Percentiles rank a stretch among this genome's conserved stretches.
These are phyloP conservation scores for Staphylotrichum tortipilum DNA, from an alignment of 495 filamentous ascomycete species.

Conservation along the genomic window DNA sequence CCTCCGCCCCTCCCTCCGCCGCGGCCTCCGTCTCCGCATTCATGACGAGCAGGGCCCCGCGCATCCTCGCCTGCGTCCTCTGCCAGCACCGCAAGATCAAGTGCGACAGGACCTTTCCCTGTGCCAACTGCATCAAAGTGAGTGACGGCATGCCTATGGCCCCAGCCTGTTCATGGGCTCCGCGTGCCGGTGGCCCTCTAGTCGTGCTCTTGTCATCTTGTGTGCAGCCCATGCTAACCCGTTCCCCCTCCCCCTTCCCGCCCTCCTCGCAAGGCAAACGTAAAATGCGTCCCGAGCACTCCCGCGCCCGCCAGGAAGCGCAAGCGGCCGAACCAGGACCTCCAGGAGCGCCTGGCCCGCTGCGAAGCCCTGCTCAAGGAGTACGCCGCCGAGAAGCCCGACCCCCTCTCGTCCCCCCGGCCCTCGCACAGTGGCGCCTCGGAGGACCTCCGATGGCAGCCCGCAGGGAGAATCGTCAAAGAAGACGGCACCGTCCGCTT, in stretches of 20 bases:
- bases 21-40: no score
- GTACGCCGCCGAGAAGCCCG: constrained; percentile 34
- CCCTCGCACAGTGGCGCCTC: constrained; percentile 8
- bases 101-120: constrained; percentile 59
- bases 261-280: constrained; percentile 32
- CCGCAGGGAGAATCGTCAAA: constrained; percentile 34
- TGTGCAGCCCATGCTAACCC: background rate
- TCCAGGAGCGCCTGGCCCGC: constrained; percentile 40
- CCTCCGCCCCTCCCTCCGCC: background rate
- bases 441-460: constrained; percentile 30
- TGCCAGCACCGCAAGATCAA: constrained; percentile 63
- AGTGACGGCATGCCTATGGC: background rate
- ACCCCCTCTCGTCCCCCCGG: constrained; percentile 12
- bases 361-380: constrained; percentile 41
- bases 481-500: constrained; percentile 39
- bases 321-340: constrained; percentile 38
- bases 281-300: constrained; percentile 39
- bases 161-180: no score
- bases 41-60: no score
- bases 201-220: no score
- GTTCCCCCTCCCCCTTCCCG: no score
- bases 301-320: constrained; percentile 42
- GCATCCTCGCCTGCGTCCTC: constrained; percentile 35
- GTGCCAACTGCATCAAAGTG: constrained; percentile 53
- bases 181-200: no score